phyloP scores from a whole-genome alignment of 106 monocot genomes.

The Agapanthus africanus region DNA sequence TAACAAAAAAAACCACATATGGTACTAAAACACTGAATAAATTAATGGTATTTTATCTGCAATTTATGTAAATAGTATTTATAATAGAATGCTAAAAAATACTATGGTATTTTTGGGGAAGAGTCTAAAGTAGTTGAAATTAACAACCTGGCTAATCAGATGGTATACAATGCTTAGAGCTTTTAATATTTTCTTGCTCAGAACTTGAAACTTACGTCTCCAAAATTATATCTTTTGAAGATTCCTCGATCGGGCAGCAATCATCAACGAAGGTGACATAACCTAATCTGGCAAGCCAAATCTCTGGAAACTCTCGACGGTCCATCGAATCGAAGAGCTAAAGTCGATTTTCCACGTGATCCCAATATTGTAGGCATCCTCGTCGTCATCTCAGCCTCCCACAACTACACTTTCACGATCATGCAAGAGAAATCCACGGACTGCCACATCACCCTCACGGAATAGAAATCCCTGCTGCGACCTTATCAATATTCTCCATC shows the following conservation, averaged over 20 bases:
- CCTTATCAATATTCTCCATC: conserved; percentile 18
- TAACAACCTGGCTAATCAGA: too few species aligned
- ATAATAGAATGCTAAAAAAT: too few species aligned
- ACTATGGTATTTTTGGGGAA: too few species aligned
- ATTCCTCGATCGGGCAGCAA: conserved; percentile 33
- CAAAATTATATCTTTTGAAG: too few species aligned
- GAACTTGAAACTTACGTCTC: too few species aligned
- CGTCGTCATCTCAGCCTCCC: conserved; percentile 16
- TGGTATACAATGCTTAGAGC: too few species aligned
- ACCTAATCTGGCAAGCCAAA: conserved; percentile 3
- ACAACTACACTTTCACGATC: conserved; percentile 33
- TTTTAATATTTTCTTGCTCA: too few species aligned
- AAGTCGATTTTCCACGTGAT: conserved; percentile 36
- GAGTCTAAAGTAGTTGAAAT: too few species aligned
- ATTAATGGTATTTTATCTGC: too few species aligned
- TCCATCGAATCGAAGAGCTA: conserved; percentile 45
- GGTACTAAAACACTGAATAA: too few species aligned
- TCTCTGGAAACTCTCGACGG: conserved; percentile 37
- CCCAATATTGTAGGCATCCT: conserved; percentile 40
- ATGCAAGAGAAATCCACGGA: conserved; percentile 35
- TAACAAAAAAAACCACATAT: too few species aligned
- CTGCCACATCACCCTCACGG: conserved; percentile 20
- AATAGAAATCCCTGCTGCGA: conserved; percentile 28
- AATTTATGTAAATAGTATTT: too few species aligned
- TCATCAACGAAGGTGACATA: conserved; percentile 14